Evolutionary conservation across 345 rosid species (phyloP).

Genomic region (Xanthoceras sorbifolium): DNA sequence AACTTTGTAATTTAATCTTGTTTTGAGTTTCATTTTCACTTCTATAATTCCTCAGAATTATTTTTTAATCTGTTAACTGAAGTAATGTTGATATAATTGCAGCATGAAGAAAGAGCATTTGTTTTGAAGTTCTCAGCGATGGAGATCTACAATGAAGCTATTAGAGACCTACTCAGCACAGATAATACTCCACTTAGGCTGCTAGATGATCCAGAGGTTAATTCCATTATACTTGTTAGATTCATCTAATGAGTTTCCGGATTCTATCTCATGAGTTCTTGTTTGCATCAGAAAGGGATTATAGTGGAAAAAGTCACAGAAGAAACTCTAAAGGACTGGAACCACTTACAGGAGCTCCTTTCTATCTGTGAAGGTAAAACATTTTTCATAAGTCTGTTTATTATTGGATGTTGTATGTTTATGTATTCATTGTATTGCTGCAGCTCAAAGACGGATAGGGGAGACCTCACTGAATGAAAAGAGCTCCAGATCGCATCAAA

Average conservation of each 20-base stretch:
- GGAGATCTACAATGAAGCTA: conserved; percentile 95
- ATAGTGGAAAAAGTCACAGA: conserved; percentile 82
- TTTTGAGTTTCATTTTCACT: conserved; percentile 14
- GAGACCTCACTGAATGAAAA: conserved; percentile 90
- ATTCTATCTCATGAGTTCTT: conserved; percentile 23
- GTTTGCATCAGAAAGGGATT: conserved; percentile 74
- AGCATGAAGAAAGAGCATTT: conserved; percentile 95
- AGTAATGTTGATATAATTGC: conserved; percentile 24
- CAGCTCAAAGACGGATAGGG: conserved; percentile 93
- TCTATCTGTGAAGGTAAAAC: conserved; percentile 84
- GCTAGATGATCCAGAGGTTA: conserved; percentile 96
- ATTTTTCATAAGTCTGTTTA: conserved; percentile 11
- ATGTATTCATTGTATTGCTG: conserved; percentile 26
- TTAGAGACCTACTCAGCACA: conserved; percentile 77
- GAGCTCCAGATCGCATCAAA: conserved; percentile 99
- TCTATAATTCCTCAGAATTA: conserved; percentile 4
- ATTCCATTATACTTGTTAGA: neutral
- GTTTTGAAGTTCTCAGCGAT: conserved; percentile 92
- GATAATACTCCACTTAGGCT: conserved; percentile 80
- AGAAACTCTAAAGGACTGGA: conserved; percentile 83
- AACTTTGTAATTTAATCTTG: conserved; percentile 23
- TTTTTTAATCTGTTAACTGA: conserved; percentile 2
- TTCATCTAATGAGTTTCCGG: neutral
- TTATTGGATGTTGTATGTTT: conserved; percentile 19
- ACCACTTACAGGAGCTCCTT: conserved; percentile 82